A percentile compares a stretch with the other conserved stretches of the same genome.
These are phyloP conservation scores for Hymenochaete sp. DNA, from an alignment of 1,284 basidiomycete genomes.

Conservation along the genomic window DNA sequence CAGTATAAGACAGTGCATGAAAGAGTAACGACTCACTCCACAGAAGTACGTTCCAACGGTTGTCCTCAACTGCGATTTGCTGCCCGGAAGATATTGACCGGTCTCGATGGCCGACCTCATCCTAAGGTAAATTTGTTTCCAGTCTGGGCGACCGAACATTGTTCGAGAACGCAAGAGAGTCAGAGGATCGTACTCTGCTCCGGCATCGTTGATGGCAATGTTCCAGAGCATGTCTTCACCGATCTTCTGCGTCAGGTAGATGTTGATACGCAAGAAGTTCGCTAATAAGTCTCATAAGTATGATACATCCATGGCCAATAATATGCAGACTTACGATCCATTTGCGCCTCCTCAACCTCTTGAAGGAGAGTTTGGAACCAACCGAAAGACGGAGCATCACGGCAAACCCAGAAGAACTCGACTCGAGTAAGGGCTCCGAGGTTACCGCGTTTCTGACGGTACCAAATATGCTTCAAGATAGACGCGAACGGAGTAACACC, in stretches of 20 bases:
- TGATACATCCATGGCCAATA: not conserved
- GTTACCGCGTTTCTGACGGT: conserved; percentile 69
- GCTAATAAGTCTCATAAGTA: conserved; percentile 35
- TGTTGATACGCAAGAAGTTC: conserved; percentile 83
- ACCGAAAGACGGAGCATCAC: conserved; percentile 82
- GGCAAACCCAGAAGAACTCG: conserved; percentile 88
- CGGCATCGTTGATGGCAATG: conserved; percentile 80
- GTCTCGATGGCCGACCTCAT: conserved; percentile 68
- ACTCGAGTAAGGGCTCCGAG: conserved; percentile 74
- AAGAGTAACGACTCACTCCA: conserved; percentile 33
- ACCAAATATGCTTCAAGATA: conserved; percentile 90
- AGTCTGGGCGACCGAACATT: conserved; percentile 83
- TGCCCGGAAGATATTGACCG: conserved; percentile 71
- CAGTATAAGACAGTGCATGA: not conserved
- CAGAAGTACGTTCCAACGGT: conserved; percentile 84
- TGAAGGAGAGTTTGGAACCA: conserved; percentile 87
- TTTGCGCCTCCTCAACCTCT: conserved; percentile 77
- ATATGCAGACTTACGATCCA: conserved; percentile 54
- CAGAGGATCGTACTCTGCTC: conserved; percentile 73
- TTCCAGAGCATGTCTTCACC: conserved; percentile 83
- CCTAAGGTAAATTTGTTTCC: conserved; percentile 66
- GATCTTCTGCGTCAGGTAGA: conserved; percentile 84
- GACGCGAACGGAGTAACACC: conserved; percentile 87
- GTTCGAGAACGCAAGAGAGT: conserved; percentile 79
- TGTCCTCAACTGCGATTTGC: conserved; percentile 67